phyloP scores from a whole-genome alignment of 495 filamentous ascomycete species.

The Cenococcum geophilum region DNA sequence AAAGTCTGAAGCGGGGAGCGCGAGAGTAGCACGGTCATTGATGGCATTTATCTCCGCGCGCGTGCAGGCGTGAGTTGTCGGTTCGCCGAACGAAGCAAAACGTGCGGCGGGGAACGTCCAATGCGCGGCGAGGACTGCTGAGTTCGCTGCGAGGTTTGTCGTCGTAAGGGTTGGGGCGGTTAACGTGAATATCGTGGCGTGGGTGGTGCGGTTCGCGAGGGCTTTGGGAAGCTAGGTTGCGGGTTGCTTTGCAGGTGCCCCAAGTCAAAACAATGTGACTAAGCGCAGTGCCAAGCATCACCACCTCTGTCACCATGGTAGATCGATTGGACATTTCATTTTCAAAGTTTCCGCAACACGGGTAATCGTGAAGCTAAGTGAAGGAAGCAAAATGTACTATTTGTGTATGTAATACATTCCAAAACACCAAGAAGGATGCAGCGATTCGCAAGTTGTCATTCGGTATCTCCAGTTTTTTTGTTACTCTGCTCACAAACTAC shows the following conservation, averaged over 20 bases:
- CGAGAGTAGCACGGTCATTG: constrained; percentile 36
- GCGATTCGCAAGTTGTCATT: background rate
- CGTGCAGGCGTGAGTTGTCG: background rate
- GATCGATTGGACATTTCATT: too few relatives aligned
- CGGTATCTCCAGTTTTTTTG: background rate
- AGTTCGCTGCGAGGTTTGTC: background rate
- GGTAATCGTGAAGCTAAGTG: background rate
- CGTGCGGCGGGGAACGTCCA: background rate
- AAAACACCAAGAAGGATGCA: constrained; percentile 3
- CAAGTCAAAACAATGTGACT: constrained; percentile 7
- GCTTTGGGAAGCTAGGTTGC: background rate
- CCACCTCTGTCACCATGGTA: too few relatives aligned
- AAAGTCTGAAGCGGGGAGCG: constrained; percentile 36
- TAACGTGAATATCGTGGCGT: constrained; percentile 5
- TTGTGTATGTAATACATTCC: constrained; percentile 4
- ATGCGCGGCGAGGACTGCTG: background rate
- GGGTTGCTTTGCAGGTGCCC: background rate
- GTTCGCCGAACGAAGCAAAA: background rate
- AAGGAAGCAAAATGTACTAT: background rate
- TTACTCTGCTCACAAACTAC: background rate
- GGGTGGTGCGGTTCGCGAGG: background rate
- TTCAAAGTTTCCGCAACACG: too few relatives aligned
- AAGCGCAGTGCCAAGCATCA: background rate
- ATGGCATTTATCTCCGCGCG: constrained; percentile 4
- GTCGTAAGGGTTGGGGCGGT: constrained; percentile 2